Percentiles rank a stretch among this genome's conserved stretches.
phyloP scores from a whole-genome alignment of 148 eudicot species.

The Rhododendron henanense region DNA sequence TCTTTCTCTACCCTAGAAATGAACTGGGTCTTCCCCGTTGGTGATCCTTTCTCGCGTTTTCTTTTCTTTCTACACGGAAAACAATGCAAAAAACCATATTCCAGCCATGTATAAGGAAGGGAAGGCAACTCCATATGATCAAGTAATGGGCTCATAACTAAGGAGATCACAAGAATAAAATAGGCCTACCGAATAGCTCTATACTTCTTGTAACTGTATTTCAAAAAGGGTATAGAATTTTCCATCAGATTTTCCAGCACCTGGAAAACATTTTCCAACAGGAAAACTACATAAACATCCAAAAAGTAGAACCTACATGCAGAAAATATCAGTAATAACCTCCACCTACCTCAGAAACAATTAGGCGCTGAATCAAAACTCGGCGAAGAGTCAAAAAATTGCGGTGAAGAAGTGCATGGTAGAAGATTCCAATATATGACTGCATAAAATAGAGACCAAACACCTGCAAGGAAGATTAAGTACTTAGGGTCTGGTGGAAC shows the following conservation, averaged over 20 bases:
- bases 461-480: slow-evolving; percentile 44
- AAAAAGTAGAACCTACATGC: background rate
- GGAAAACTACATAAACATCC: background rate
- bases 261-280: slow-evolving; percentile 32
- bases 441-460: slow-evolving; percentile 98
- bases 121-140: background rate
- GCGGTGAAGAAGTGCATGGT: slow-evolving; percentile 86
- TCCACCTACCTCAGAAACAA: slow-evolving; percentile 64
- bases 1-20: slow-evolving; percentile 89
- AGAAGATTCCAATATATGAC: slow-evolving; percentile 88
- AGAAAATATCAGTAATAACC: background rate
- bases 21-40: slow-evolving; percentile 40
- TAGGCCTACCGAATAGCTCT: slow-evolving; percentile 62
- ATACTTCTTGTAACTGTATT: slow-evolving; percentile 71
- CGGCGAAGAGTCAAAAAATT: slow-evolving; percentile 80
- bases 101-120: background rate
- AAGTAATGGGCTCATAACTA: background rate
- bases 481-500: background rate
- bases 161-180: background rate
- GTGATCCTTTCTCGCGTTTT: slow-evolving; percentile 51
- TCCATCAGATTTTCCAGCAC: slow-evolving; percentile 81
- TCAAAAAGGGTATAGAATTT: slow-evolving; percentile 72
- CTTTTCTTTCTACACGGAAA: slow-evolving; percentile 47
- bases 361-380: slow-evolving; percentile 81
- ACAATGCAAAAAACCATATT: slow-evolving; percentile 6